Conservation (phyloP, 495 filamentous ascomycete genomes). For the Aspergillus campestris region DNA sequence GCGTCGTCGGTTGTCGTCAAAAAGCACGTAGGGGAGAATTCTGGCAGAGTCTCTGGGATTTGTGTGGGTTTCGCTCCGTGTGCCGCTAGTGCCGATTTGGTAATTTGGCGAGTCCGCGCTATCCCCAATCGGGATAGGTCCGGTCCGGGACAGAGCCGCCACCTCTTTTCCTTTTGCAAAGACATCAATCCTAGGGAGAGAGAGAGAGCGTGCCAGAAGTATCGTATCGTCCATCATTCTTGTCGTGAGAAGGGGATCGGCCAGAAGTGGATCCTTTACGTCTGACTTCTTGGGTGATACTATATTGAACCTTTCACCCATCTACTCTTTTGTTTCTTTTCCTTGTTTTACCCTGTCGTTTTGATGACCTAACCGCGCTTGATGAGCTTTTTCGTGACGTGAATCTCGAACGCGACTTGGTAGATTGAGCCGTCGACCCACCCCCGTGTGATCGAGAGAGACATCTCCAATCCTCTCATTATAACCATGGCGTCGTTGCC, state of each 20-base stretch:
- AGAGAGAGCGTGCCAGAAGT: constrained; percentile 11
- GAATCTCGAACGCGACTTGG: constrained; percentile 34
- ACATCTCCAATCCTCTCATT: constrained; percentile 22
- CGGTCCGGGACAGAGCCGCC: constrained; percentile 26
- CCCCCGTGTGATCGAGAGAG: constrained; percentile 23
- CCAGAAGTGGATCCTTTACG: constrained; percentile 42
- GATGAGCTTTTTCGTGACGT: constrained; percentile 25
- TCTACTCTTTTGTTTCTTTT: constrained; percentile 1
- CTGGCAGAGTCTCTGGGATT: constrained; percentile 31
- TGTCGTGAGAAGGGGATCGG: constrained; percentile 47
- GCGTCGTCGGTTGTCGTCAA: constrained; percentile 51
- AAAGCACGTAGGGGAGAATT: constrained; percentile 33
- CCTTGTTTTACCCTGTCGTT: neutral
- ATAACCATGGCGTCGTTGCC: constrained; percentile 66
- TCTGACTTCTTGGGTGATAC: constrained; percentile 33
- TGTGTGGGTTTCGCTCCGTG: constrained; percentile 43
- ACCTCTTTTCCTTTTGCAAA: constrained; percentile 22
- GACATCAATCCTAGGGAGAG: constrained; percentile 22
- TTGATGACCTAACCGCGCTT: constrained; percentile 9
- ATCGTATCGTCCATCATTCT: constrained; percentile 19
- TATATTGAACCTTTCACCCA: constrained; percentile 16
- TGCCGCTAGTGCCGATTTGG: constrained; percentile 42
- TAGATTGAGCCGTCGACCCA: constrained; percentile 8
- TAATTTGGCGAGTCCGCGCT: constrained; percentile 41
- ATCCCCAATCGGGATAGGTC: constrained; percentile 24